A percentile compares a stretch with the other conserved stretches of the same genome.
phyloP scores from a whole-genome alignment of 2,329 filamentous ascomycete species.

The Fusarium coicis region DNA sequence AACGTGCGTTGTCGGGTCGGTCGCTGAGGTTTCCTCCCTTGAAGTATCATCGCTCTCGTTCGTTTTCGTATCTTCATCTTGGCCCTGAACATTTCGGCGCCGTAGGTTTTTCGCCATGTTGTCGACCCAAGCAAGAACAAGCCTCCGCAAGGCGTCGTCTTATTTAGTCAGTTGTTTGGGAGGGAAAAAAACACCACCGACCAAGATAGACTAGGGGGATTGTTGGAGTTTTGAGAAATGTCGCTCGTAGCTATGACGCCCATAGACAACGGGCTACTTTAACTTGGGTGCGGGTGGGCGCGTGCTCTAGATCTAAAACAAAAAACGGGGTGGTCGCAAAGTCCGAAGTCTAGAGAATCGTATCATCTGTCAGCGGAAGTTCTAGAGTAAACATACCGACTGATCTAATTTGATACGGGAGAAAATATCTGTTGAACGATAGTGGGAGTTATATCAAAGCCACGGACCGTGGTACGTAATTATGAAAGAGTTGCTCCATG shows the following conservation, averaged over 20 bases:
- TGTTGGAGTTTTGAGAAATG: slow-evolving; percentile 7
- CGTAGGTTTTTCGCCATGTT: slow-evolving; percentile 50
- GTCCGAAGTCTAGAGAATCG: slow-evolving; percentile 16
- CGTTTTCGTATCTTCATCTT: slow-evolving; percentile 31
- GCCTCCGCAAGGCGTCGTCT: slow-evolving; percentile 35
- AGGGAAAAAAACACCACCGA: neutral
- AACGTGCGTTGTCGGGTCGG: slow-evolving; percentile 48
- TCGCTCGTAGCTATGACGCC: slow-evolving; percentile 40
- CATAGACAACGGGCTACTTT: neutral
- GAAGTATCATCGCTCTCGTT: slow-evolving; percentile 37
- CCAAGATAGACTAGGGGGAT: neutral
- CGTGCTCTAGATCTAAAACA: slow-evolving; percentile 37
- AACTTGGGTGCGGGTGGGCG: slow-evolving; percentile 11
- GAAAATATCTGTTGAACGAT: neutral
- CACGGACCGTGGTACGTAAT: neutral
- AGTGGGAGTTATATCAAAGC: neutral
- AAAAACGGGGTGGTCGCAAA: slow-evolving; percentile 28
- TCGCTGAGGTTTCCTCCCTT: slow-evolving; percentile 44
- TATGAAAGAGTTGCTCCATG: slow-evolving; percentile 4
- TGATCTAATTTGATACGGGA: neutral
- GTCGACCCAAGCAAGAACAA: slow-evolving; percentile 6
- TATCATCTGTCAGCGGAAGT: slow-evolving; percentile 17
- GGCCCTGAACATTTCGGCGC: slow-evolving; percentile 44
- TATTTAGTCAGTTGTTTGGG: slow-evolving; percentile 14
- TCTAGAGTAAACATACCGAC: neutral